A percentile compares a stretch with the other conserved stretches of the same genome.
phyloP scores from a whole-genome alignment of 345 rosid genomes.

The Dipteronia dyeriana region DNA sequence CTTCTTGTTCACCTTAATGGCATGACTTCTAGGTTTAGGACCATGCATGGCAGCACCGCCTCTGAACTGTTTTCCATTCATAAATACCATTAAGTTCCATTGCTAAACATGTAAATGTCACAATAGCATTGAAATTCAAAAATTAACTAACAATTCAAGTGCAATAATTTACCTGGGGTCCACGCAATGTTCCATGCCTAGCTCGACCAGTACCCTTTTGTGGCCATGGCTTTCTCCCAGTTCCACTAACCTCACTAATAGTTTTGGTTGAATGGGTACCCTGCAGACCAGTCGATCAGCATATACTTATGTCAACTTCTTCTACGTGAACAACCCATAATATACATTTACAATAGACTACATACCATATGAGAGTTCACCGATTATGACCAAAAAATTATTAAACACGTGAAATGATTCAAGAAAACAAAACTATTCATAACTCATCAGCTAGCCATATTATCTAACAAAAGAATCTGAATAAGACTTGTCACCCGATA shows the following conservation, averaged over 20 bases:
- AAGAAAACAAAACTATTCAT: neutral
- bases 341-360: neutral
- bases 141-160: constrained; percentile 9
- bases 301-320: neutral
- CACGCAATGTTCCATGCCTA: constrained; percentile 83
- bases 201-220: constrained; percentile 96
- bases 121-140: constrained; percentile 11
- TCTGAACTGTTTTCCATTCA: constrained; percentile 64
- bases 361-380: neutral
- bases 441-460: neutral
- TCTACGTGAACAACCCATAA: neutral
- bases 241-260: constrained; percentile 90
- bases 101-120: constrained; percentile 8
- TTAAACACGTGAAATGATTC: neutral
- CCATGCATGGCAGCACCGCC: constrained; percentile 93
- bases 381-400: neutral
- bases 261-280: constrained; percentile 97
- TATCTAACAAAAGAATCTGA: neutral
- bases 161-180: constrained; percentile 68
- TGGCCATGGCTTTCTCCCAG: constrained; percentile 85
- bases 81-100: constrained; percentile 19
- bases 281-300: constrained; percentile 35
- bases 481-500: neutral
- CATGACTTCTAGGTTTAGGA: constrained; percentile 95
- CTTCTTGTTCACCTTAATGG: constrained; percentile 82